Base-by-base conservation (phyloP, 768 basidiomycete species). In the Kwoniella dendrophila region DNA sequence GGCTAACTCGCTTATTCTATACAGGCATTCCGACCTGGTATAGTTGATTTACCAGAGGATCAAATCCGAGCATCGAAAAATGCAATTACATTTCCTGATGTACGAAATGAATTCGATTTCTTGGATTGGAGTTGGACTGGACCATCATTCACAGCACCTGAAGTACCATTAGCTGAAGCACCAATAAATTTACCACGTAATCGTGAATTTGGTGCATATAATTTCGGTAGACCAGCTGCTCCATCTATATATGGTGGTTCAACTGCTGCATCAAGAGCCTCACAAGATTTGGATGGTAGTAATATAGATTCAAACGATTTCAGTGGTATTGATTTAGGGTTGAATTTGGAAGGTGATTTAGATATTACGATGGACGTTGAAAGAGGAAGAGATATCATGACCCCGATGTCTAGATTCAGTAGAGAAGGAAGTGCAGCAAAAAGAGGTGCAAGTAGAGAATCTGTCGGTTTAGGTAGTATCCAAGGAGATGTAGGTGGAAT, bases 11-110 rank as follows among this genome's bases (percentile, higher is more conserved):
- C 30, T 38, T 11, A 51, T 26, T 30, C 40, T 32, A 11, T 22
- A 20, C 52, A 92, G 92, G 91, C 93, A 3, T 97, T 98, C 80
- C 88, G 93, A 56, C 92, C 93, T 18, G 95, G 92, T 63, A 80
- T 92, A 8, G 96, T 97, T 36, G 96, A 99, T 80, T 86, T 98
- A 85, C 92, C 92, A 4, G 93, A 95, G 66, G 94, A 96, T 64
- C 91, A 95, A 78, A 84, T 94, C 0, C 86, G 86, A 0, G 92
- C 91, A 36, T 88, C 87, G 76, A 87, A 88, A 73, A 90, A 90
- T 63, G 86, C 92, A 29, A 95, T 97, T 79, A 95, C 92, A 1
- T 83, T 94, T 33, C 87, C 90, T 73, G 77, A 79, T 26, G 85
- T 85, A 0, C 86, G 85, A 52, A 73, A 75, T 53, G 86, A 86